Evolutionary conservation across 2,329 filamentous ascomycete genomes (phyloP), one percentile per base, ranked within the genome.

Genomic region (Hymenoscyphus repandus): DNA sequence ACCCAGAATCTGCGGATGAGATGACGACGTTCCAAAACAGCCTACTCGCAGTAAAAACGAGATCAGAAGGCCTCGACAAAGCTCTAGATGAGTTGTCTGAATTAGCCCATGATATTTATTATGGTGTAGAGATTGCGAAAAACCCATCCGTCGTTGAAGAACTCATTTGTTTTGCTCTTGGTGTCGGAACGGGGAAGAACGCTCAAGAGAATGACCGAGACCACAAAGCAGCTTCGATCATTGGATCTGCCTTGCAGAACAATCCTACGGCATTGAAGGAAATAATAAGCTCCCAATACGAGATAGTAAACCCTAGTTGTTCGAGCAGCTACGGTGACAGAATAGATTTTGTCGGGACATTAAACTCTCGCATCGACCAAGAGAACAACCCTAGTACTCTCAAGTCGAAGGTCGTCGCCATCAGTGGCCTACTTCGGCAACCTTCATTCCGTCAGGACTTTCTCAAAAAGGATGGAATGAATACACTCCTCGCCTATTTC

Each of bases 81-180:
- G 64, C 68, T 0, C 71, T 87, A 6, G 74, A 78, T 32, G 72
- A 72, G 32, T 73, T 87, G n/a, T 73, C 78, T 54, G 82, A 86
- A 6, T 69, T 85, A 27, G 77, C 82, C 0, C 82, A 86, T 65
- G 83, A 86, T 65, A 80, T 86, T 55, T 86, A 85, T 69, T 87
- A 85, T 65, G 83, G 83, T 9, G 70, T 82, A 15, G 79, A 83
- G 64, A 75, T 86, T 51, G 72, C 76, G 18, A 77, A 81, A 62
- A 77, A 83, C 56, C 61, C 70, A 2, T 73, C 74, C 2, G 75
- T 76, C 1, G 58, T 83, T 47, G 73, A 72, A 55, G 67, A 73
- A n/a, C 72, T 86, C 1, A 68, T 85, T 52, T 83, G 80, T 61
- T 69, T 83, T 34, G 75, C 82, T 17, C 48, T 62, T 12, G 58